phyloP scores from a whole-genome alignment of 371 early-diverging fungal species.

The Syncephalis plumigaleata region DNA sequence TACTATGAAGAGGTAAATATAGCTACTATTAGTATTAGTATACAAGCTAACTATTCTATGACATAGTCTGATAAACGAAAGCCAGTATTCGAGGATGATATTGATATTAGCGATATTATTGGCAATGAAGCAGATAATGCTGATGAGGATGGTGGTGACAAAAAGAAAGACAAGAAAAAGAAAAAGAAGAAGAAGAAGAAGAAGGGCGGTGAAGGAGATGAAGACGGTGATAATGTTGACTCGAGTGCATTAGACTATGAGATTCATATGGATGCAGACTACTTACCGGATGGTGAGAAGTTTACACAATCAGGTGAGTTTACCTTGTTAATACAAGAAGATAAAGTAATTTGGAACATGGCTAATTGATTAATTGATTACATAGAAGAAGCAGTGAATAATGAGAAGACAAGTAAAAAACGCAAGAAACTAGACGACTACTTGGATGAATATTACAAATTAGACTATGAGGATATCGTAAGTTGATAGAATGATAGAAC shows the following conservation, averaged over 20 bases:
- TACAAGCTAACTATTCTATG: background rate
- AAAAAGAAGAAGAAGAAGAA: conserved; percentile 10
- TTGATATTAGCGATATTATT: conserved; percentile 39
- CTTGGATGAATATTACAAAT: conserved; percentile 75
- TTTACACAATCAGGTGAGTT: conserved; percentile 21
- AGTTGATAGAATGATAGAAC: no score
- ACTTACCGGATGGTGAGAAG: conserved; percentile 49
- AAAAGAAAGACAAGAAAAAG: conserved; percentile 12
- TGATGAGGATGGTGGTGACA: conserved; percentile 14
- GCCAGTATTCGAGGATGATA: conserved; percentile 75
- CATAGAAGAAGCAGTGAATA: no score
- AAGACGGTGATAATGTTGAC: conserved; percentile 11
- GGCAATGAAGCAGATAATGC: conserved; percentile 10
- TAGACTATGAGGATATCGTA: conserved; percentile 89
- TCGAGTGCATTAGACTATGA: conserved; percentile 17
- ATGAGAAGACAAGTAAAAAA: conserved; percentile 17
- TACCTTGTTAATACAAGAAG: conserved; percentile 14
- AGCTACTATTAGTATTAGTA: background rate
- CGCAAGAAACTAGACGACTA: conserved; percentile 32
- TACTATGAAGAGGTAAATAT: conserved; percentile 34
- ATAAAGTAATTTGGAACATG: no score
- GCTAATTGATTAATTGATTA: no score
- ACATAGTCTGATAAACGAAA: conserved; percentile 27
- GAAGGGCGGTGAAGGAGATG: conserved; percentile 10
- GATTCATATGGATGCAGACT: conserved; percentile 80